phyloP scores from a whole-genome alignment of 306 rosid species.

The Betula pendula region DNA sequence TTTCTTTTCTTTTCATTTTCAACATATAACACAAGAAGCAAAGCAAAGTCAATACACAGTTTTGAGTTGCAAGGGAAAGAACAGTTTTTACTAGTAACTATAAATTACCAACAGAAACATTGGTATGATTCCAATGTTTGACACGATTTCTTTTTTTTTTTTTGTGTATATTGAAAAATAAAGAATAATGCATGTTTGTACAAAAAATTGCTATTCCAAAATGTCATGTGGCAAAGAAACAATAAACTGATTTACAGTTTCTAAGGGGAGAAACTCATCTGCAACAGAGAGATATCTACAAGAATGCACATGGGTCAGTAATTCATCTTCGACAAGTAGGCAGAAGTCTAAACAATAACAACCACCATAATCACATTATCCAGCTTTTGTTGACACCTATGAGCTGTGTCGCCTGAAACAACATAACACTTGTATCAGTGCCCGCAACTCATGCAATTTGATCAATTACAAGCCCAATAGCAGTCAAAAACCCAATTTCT shows the following conservation, averaged over 20 bases:
- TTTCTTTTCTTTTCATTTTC: background rate
- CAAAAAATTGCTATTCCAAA: slow-evolving; percentile 47
- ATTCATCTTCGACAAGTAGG: slow-evolving; percentile 52
- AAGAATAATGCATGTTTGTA: slow-evolving; percentile 35
- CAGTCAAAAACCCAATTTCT: background rate
- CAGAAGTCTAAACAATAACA: slow-evolving; percentile 29
- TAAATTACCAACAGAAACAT: background rate
- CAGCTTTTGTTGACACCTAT: slow-evolving; percentile 30
- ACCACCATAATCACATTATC: slow-evolving; percentile 38
- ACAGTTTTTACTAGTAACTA: slow-evolving; percentile 8
- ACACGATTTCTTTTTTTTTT: slow-evolving; percentile 6
- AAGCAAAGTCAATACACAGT: background rate
- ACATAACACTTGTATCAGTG: slow-evolving; percentile 40
- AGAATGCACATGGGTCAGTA: slow-evolving; percentile 68
- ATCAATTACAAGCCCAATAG: slow-evolving; percentile 11
- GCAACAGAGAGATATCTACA: slow-evolving; percentile 73
- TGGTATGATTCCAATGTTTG: background rate
- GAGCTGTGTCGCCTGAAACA: slow-evolving; percentile 56
- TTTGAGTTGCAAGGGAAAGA: background rate
- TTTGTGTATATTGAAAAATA: slow-evolving; percentile 10
- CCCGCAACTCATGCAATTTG: slow-evolving; percentile 24
- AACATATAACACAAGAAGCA: background rate
- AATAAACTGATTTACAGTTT: slow-evolving; percentile 70
- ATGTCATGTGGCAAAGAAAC: slow-evolving; percentile 43
- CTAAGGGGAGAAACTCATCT: slow-evolving; percentile 99